Evolutionary conservation across 768 basidiomycete species (phyloP).

Genomic region (Lactarius deliciosus): DNA sequence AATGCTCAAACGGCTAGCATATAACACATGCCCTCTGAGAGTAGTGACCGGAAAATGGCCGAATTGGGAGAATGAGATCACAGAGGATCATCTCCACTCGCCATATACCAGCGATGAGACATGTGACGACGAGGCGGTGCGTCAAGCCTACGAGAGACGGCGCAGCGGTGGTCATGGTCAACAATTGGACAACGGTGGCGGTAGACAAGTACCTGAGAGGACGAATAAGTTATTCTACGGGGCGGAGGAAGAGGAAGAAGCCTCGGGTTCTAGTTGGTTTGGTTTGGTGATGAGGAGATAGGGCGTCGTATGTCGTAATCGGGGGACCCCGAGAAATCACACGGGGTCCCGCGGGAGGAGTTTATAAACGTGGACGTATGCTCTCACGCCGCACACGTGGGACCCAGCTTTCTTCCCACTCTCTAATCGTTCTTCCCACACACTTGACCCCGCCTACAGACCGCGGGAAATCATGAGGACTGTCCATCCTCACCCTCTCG

Average conservation of each 20-base stretch:
- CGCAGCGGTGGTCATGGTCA: neutral
- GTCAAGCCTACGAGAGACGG: conserved; percentile 22
- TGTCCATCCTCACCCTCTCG: conserved; percentile 50
- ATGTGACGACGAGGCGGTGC: conserved; percentile 29
- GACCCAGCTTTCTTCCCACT: conserved; percentile 46
- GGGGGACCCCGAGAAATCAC: conserved; percentile 33
- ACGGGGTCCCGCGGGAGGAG: conserved; percentile 32
- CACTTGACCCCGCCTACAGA: conserved; percentile 34
- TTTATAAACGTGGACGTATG: conserved; percentile 35
- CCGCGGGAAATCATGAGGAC: conserved; percentile 47
- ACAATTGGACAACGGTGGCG: neutral
- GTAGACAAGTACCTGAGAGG: conserved; percentile 24
- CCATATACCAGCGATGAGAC: conserved; percentile 27
- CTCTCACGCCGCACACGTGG: conserved; percentile 35
- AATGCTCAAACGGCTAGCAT: conserved; percentile 4
- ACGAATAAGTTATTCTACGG: conserved; percentile 28
- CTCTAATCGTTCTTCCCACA: conserved; percentile 48
- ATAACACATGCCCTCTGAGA: conserved; percentile 11
- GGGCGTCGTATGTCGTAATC: conserved; percentile 20
- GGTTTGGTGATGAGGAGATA: conserved; percentile 15
- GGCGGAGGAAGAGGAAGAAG: conserved; percentile 25
- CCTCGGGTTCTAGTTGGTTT: conserved; percentile 21
- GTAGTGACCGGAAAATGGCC: conserved; percentile 27
- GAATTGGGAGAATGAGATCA: conserved; percentile 1
- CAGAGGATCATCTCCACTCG: conserved; percentile 24